Evolutionary conservation across 2,329 filamentous ascomycete genomes (phyloP).

Genomic region (Sphaerulina musiva): DNA sequence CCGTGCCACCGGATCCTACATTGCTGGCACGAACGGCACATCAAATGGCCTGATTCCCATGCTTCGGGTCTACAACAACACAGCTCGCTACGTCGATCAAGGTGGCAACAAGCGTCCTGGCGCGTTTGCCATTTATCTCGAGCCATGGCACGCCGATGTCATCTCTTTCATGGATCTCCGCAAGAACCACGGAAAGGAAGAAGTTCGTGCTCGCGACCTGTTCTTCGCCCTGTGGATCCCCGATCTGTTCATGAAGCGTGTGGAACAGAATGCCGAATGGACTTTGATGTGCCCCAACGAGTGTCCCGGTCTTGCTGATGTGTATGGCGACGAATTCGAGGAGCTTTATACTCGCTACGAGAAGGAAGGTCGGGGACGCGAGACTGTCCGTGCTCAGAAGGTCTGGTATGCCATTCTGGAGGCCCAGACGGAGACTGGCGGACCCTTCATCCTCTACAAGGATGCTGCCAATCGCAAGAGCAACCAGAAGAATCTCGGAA

Average conservation of each 20-base stretch:
- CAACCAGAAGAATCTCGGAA: conserved; percentile 99
- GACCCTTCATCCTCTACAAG: conserved; percentile 99
- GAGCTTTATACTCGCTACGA: conserved; percentile 89
- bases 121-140: conserved; percentile 96
- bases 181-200: conserved; percentile 99
- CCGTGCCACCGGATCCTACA: conserved; percentile 94
- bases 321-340: conserved; percentile 96
- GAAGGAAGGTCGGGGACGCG: conserved; percentile 75
- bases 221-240: conserved; percentile 98
- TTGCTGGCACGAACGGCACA: conserved; percentile 94
- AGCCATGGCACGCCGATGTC: conserved; percentile 97
- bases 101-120: conserved; percentile 98
- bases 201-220: conserved; percentile 90
- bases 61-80: conserved; percentile 99
- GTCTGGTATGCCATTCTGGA: conserved; percentile 98
- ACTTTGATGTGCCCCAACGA: conserved; percentile 98
- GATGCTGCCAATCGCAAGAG: conserved; percentile 97
- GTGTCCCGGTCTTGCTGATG: conserved; percentile 87
- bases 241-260: conserved; percentile 99
- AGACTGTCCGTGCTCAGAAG: conserved; percentile 95
- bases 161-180: conserved; percentile 96
- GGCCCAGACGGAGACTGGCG: conserved; percentile 96
- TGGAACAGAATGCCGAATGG: conserved; percentile 94
- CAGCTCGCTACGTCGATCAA: conserved; percentile 95
- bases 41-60: conserved; percentile 97